phyloP scores from a whole-genome alignment of 352 stramenopile genomes.

The Phytopythium kandeliae region DNA sequence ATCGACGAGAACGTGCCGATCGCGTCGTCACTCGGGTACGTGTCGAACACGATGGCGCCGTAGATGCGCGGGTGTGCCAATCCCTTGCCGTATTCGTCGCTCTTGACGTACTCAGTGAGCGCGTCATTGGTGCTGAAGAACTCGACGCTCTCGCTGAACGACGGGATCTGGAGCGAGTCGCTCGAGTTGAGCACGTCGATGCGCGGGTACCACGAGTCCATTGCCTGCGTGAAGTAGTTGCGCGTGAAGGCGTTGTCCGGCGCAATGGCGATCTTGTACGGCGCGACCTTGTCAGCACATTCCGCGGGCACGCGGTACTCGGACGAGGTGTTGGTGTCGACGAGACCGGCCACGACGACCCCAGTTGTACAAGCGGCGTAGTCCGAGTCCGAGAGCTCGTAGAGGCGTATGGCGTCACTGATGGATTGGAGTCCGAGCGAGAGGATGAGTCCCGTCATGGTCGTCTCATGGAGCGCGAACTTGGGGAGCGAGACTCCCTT shows the following conservation, averaged over 20 bases:
- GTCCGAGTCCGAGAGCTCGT: slow-evolving; percentile 31
- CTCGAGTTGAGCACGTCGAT: slow-evolving; percentile 21
- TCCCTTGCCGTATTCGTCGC: slow-evolving; percentile 39
- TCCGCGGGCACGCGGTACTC: slow-evolving; percentile 21
- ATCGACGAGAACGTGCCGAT: slow-evolving; percentile 31
- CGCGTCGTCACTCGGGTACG: slow-evolving; percentile 18
- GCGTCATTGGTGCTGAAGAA: slow-evolving; percentile 46
- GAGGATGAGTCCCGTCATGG: slow-evolving; percentile 52
- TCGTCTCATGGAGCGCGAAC: slow-evolving; percentile 22
- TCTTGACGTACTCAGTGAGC: slow-evolving; percentile 45
- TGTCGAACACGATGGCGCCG: slow-evolving; percentile 57
- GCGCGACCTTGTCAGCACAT: slow-evolving; percentile 25
- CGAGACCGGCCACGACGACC: slow-evolving; percentile 9
- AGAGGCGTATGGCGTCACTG: slow-evolving; percentile 24
- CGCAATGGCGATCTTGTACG: slow-evolving; percentile 51
- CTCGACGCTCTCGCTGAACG: slow-evolving; percentile 45
- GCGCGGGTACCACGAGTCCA: slow-evolving; percentile 51
- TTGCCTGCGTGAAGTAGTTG: slow-evolving; percentile 43
- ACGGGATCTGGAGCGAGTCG: slow-evolving; percentile 30
- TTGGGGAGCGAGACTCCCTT: not conserved
- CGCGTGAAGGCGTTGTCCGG: slow-evolving; percentile 49
- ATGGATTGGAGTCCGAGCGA: slow-evolving; percentile 36
- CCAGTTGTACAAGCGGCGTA: not conserved
- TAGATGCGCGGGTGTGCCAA: slow-evolving; percentile 49
- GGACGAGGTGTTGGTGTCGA: slow-evolving; percentile 30